phyloP scores from a whole-genome alignment of 2,329 filamentous ascomycete genomes.

The Talaromyces sp. region DNA sequence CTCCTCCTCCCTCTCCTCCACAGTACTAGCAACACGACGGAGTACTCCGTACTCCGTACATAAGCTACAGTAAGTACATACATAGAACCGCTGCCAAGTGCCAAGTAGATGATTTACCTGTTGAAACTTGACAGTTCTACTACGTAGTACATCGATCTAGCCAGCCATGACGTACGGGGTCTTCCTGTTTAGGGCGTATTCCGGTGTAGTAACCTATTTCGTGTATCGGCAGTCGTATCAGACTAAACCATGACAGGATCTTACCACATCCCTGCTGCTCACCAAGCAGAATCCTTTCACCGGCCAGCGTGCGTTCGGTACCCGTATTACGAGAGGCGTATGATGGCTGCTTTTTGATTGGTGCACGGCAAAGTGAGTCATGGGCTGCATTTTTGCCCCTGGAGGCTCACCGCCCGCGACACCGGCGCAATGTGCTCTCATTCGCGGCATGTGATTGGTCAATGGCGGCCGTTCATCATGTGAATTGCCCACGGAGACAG shows the following conservation, averaged over 20 bases:
- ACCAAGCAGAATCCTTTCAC: neutral
- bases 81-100: no score
- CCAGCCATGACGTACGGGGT: no score
- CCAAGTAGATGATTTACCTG: no score
- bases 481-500: slow-evolving; percentile 6
- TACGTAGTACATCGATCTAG: no score
- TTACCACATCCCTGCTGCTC: neutral
- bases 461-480: slow-evolving; percentile 4
- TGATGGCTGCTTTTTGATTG: neutral
- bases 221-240: neutral
- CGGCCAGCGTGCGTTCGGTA: neutral
- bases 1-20: no score
- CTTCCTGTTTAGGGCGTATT: neutral
- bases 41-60: neutral
- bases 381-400: neutral
- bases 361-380: neutral
- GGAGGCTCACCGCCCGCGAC: slow-evolving; percentile 11
- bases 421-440: neutral
- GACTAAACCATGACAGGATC: neutral
- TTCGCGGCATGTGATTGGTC: slow-evolving; percentile 8
- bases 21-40: neutral
- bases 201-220: neutral
- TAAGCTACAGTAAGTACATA: neutral
- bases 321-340: neutral
- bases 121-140: no score